Percentiles rank a stretch among this genome's conserved stretches.
These are phyloP conservation scores for Metrosideros polymorpha DNA, from an alignment of 441 rosid genomes.

Conservation along the genomic window DNA sequence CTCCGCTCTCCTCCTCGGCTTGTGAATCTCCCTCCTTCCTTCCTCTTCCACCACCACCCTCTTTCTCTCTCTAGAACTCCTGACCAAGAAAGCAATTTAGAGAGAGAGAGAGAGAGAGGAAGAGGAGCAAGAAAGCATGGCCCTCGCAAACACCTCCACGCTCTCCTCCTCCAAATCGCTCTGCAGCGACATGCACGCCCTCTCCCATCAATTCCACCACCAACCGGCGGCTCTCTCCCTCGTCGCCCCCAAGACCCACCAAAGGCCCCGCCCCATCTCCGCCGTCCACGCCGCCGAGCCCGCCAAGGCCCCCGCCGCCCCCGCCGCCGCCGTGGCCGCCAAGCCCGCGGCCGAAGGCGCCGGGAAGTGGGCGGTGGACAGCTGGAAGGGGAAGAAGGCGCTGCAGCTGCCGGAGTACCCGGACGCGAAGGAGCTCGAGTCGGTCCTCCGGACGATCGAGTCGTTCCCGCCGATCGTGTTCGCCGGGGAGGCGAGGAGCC, in stretches of 20 bases:
- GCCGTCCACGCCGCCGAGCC: conserved; percentile 64
- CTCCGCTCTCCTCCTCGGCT: not conserved
- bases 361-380: conserved; percentile 51
- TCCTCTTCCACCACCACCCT: not conserved
- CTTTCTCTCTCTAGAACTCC: not conserved
- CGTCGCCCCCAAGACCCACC: conserved; percentile 9
- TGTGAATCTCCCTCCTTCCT: not conserved
- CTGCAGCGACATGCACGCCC: conserved; percentile 7
- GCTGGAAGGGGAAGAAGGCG: conserved; percentile 72
- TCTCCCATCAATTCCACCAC: conserved; percentile 4
- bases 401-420: conserved; percentile 77
- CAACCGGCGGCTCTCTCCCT: conserved; percentile 15
- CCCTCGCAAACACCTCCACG: conserved; percentile 37
- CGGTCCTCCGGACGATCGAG: conserved; percentile 52
- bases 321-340: conserved; percentile 4
- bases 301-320: conserved; percentile 13
- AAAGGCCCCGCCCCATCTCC: conserved; percentile 10
- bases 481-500: conserved; percentile 70
- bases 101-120: not conserved
- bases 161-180: conserved; percentile 53
- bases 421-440: conserved; percentile 31
- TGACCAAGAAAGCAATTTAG: not conserved
- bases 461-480: conserved; percentile 71
- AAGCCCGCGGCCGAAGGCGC: conserved; percentile 6
- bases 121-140: conserved; percentile 19